Percentiles rank a stretch among this genome's conserved stretches.
These are phyloP conservation scores for Escallonia rubra DNA, from an alignment of 129 eudicot genomes.

Conservation along the genomic window DNA sequence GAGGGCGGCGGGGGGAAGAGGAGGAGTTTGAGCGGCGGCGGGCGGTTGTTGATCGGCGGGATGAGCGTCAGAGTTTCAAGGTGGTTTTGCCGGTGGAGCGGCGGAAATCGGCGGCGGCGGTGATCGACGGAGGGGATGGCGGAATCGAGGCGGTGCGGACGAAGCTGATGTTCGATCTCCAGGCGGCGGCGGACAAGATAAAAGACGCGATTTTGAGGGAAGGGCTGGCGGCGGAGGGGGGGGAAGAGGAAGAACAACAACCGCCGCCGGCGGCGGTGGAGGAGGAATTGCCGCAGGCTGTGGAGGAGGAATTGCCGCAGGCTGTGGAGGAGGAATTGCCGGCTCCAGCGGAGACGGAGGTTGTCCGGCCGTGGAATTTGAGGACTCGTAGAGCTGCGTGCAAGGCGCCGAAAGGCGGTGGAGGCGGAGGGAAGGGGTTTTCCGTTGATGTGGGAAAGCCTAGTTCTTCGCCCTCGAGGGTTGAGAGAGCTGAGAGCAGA, in stretches of 20 bases:
- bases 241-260: constrained; percentile 6
- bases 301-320: not conserved
- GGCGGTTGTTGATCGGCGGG: constrained; percentile 25
- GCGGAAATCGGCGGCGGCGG: constrained; percentile 13
- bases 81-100: not conserved
- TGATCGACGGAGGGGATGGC: constrained; percentile 24
- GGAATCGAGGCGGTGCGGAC: constrained; percentile 66
- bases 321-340: not conserved
- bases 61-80: not conserved
- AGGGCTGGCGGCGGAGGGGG: not conserved
- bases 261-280: constrained; percentile 30
- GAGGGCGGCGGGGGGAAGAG: constrained; percentile 5
- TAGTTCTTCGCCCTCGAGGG: constrained; percentile 35
- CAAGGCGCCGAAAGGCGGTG: constrained; percentile 36
- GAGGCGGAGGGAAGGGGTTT: constrained; percentile 12
- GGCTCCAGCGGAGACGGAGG: constrained; percentile 18
- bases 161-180: constrained; percentile 71
- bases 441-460: constrained; percentile 25
- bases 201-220: constrained; percentile 57
- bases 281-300: not conserved
- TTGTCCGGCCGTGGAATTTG: constrained; percentile 67
- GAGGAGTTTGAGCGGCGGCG: constrained; percentile 24
- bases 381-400: constrained; percentile 70
- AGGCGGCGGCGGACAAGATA: constrained; percentile 59
- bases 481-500: constrained; percentile 32